Evolutionary conservation across 169 alveolate species (phyloP).

Genomic region (Cryptosporidium ubiquitum): DNA sequence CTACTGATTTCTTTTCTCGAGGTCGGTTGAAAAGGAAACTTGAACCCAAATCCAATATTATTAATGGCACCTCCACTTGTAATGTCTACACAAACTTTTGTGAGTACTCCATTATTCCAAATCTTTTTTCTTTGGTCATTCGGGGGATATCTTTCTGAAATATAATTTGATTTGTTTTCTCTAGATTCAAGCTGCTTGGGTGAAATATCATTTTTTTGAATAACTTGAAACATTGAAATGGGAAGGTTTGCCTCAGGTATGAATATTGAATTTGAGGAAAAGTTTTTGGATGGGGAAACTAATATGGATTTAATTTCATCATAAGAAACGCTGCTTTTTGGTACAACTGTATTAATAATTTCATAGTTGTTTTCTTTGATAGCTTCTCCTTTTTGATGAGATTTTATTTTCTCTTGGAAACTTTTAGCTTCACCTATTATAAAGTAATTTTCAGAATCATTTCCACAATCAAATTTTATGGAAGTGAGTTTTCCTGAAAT

Average conservation of each 20-base stretch:
- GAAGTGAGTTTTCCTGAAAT: background rate
- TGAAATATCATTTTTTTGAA: constrained; percentile 1
- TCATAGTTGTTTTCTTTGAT: background rate
- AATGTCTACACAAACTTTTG: constrained; percentile 49
- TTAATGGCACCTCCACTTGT: constrained; percentile 23
- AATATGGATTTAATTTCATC: constrained; percentile 12
- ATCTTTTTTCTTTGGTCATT: background rate
- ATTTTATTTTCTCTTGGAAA: background rate
- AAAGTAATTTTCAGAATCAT: constrained; percentile 12
- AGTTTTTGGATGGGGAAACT: background rate
- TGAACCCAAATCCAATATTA: constrained; percentile 50
- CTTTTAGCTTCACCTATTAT: constrained; percentile 1
- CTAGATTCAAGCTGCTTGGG: background rate
- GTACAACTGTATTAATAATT: background rate
- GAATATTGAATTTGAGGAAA: constrained; percentile 9
- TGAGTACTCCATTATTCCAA: constrained; percentile 62
- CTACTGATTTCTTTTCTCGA: background rate
- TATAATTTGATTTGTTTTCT: background rate
- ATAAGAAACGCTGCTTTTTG: background rate
- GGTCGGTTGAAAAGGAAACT: constrained; percentile 48
- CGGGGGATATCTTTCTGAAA: constrained; percentile 35
- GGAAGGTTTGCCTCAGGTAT: constrained; percentile 48
- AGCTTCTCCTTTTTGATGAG: background rate
- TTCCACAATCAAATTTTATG: constrained; percentile 52
- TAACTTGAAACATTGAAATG: constrained; percentile 22